Evolutionary conservation across 2,329 filamentous ascomycete genomes (phyloP).

Genomic region (Scytalidium lignicola): DNA sequence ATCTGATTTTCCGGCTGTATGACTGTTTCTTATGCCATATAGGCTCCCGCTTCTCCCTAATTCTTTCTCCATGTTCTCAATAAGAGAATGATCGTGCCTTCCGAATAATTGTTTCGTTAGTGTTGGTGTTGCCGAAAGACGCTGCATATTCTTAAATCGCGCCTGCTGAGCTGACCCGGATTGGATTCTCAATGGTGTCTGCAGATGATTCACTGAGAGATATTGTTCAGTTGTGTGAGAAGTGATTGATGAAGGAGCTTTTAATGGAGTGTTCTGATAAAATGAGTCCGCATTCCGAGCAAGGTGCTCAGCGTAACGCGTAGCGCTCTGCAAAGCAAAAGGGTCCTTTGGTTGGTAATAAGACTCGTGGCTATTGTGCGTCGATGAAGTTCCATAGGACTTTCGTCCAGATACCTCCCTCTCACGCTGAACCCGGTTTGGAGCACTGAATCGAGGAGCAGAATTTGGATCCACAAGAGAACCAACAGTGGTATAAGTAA

Average conservation of each 20-base stretch:
- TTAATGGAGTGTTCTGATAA: neutral
- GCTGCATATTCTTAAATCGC: constrained; percentile 25
- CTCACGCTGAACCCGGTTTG: constrained; percentile 29
- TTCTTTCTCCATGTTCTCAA: neutral
- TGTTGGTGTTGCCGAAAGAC: constrained; percentile 10
- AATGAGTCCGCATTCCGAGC: constrained; percentile 9
- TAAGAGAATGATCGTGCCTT: neutral
- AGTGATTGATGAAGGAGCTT: no score
- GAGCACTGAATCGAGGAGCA: constrained; percentile 25
- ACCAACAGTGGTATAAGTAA: constrained; percentile 30
- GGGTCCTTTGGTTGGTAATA: neutral
- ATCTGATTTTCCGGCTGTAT: neutral
- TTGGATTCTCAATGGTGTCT: no score
- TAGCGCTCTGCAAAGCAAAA: constrained; percentile 16
- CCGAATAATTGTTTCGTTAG: neutral
- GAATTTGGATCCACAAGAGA: constrained; percentile 26
- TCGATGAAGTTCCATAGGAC: neutral
- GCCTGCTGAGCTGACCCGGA: neutral
- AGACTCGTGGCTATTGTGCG: neutral
- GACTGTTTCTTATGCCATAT: neutral
- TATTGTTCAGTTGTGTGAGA: no score
- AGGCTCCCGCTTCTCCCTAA: neutral
- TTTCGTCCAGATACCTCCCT: constrained; percentile 7
- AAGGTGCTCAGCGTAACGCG: constrained; percentile 26
- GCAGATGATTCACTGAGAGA: no score